Base-by-base conservation (phyloP, 805 yeast genomes). In the Pichia kluyveri region DNA sequence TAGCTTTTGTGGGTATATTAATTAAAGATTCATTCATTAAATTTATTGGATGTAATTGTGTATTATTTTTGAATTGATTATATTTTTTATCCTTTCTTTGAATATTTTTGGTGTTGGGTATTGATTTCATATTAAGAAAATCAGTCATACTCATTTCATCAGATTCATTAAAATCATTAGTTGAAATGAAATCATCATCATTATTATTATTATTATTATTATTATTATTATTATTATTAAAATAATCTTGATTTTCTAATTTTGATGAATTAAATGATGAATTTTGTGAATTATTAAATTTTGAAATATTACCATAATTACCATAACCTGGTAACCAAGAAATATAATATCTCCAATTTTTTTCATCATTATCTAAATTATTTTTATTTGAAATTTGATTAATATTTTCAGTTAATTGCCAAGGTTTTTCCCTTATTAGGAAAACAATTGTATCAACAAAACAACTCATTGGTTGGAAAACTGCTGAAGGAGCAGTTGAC, bases 401-500 rank as follows among this genome's bases (percentile, higher is more conserved):
- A 26, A 37, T n/a, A n/a, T 17, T 17, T 18, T 34, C 9, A 8
- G 54, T 57, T 42, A 60, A 51, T 42, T 69, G 69, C 95, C 95
- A 87, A 1, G 96, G 96, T 50, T 70, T 73, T 60, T 89, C 97
- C 47, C 95, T 71, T 52, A 80, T 76, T 36, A 84, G 67, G 60
- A 86, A 89, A 11, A 88, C 96, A 17, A 77, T 49, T 0, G 89
- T 72, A 59, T 89, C 96, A 27, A 89, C 80, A 28, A 81, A 70
- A 43, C 96, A 89, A 63, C 83, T 83, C 56, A 86, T 73, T 2
- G 96, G 90, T 63, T 84, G 89, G 70, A 82, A 78, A 54, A 81
- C 80, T 0, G 93, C 84, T n/a, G 83, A 79, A 47, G 83, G 66
- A 45, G 78, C 74, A 45, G 77, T 74, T 39, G 86, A 63, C 83